Evolutionary conservation across 768 basidiomycete species (phyloP), one percentile per base, ranked within the genome.

Genomic region (Tricholoma hemisulphureum): DNA sequence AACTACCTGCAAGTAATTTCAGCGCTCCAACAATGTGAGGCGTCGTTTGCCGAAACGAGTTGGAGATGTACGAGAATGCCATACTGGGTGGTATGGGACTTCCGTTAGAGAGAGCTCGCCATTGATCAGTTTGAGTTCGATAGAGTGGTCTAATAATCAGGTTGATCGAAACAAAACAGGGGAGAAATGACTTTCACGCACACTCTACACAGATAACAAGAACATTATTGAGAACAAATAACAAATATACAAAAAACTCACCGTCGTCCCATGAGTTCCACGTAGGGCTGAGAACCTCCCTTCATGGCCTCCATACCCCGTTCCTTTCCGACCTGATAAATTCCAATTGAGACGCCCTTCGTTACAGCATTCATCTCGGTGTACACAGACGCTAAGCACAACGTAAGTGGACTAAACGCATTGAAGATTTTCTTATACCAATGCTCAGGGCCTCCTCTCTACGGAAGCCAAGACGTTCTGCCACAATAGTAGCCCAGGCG

Each of bases 371-470:
- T 96, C 82, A 96, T 84, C 68, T 96, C 93, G 9, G 95, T 96
- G 70, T 94, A 97, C 18, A 88, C 93, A 49, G 93, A 91, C 4
- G 95, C 95, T 94, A 26, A 6, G 16, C 10, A 37, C 7, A 10
- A 11, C 18, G 26, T 41, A 21, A 20, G 26, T 18, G n/a, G 13
- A 43, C 6, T 37, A 10, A 10, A 54, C 2, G 9, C 6, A 5
- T 18, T 26, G 31, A 24, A 29, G 23, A 29, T 21, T 26, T 8
- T 13, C 16, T 8, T 46, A 31, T 28, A 89, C 95, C 94, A 55
- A 98, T 91, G 61, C 92, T 95, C 37, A 98, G 75, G 2, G 96
- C 92, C 73, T 98, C 96, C 65, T 92, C 87, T 58, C 88, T 79
- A 51, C 85, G 81, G 70, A 98, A 98, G 2, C 94, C 91, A 60